Evolutionary conservation across 202 grass and related monocot genomes (phyloP).

Genomic region (Zoysia matrella): DNA sequence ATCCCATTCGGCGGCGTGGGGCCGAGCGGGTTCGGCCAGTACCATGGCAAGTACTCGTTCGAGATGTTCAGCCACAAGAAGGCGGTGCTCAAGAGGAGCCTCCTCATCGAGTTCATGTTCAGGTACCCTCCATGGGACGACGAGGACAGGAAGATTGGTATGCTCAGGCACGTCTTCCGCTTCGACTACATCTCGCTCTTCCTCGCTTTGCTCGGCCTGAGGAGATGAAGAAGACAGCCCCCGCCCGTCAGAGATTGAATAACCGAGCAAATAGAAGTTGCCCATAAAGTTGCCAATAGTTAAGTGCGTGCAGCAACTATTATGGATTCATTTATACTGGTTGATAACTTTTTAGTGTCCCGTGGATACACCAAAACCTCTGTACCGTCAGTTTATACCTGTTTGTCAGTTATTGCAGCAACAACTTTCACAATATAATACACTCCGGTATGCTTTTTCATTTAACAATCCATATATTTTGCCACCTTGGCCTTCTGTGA

Average conservation of each 20-base stretch:
- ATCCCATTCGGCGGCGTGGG: conserved; percentile 85
- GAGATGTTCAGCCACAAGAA: conserved; percentile 91
- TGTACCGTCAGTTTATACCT: neutral
- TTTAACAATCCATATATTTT: too few relatives aligned
- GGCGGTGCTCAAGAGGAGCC: conserved; percentile 75
- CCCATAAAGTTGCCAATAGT: neutral
- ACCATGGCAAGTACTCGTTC: conserved; percentile 95
- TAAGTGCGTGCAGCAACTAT: neutral
- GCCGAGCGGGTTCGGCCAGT: conserved; percentile 75
- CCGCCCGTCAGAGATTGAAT: neutral
- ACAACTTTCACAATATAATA: too few relatives aligned
- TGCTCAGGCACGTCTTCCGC: conserved; percentile 57
- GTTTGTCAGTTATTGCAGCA: neutral
- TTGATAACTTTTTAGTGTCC: neutral
- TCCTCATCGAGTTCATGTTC: conserved; percentile 68
- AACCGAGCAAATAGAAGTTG: conserved; percentile 4
- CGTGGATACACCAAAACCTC: neutral
- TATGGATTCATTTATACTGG: neutral
- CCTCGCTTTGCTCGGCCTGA: conserved; percentile 69
- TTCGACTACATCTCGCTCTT: conserved; percentile 63
- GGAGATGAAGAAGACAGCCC: conserved; percentile 26
- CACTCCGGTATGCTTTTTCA: too few relatives aligned
- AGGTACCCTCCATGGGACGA: conserved; percentile 78
- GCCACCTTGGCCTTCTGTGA: too few relatives aligned
- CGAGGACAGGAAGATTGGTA: conserved; percentile 48